Evolutionary conservation across 169 alveolate genomes (phyloP).

Genomic region (Pseudocohnilembus persalinus): DNA sequence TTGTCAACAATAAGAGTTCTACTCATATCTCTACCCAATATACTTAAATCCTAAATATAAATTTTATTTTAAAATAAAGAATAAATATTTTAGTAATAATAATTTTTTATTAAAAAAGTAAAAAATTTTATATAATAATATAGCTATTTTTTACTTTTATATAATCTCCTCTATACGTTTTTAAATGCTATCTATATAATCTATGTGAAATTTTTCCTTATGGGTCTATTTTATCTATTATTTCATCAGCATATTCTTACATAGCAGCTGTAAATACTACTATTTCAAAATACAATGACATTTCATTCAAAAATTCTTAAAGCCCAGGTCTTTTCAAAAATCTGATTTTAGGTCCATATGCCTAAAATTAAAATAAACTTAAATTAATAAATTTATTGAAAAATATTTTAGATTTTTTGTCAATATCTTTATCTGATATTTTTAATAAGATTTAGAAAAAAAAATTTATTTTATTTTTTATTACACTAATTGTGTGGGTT

Average conservation of each 20-base stretch:
- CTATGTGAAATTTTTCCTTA: conserved; percentile 68
- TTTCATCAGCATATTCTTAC: conserved; percentile 89
- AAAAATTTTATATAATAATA: too few relatives aligned
- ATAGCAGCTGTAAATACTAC: conserved; percentile 91
- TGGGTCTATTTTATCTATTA: conserved; percentile 76
- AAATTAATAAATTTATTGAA: background rate
- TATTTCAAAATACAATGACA: conserved; percentile 78
- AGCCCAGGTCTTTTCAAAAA: conserved; percentile 36
- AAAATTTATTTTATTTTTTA: background rate
- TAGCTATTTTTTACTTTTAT: background rate
- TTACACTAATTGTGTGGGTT: conserved; percentile 62
- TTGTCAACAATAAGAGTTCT: conserved; percentile 86
- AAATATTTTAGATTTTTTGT: too few relatives aligned
- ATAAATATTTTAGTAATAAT: background rate
- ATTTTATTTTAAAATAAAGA: background rate
- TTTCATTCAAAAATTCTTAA: conserved; percentile 60
- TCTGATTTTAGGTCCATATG: conserved; percentile 21
- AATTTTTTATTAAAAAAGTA: background rate
- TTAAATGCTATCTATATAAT: conserved; percentile 86
- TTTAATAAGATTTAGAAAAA: too few relatives aligned
- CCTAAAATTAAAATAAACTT: background rate
- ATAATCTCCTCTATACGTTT: conserved; percentile 54
- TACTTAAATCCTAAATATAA: conserved; percentile 80
- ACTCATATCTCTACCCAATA: conserved; percentile 83
- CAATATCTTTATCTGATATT: too few relatives aligned